Evolutionary conservation across 148 eudicot genomes (phyloP).

Genomic region (Rhododendron ovatum): DNA sequence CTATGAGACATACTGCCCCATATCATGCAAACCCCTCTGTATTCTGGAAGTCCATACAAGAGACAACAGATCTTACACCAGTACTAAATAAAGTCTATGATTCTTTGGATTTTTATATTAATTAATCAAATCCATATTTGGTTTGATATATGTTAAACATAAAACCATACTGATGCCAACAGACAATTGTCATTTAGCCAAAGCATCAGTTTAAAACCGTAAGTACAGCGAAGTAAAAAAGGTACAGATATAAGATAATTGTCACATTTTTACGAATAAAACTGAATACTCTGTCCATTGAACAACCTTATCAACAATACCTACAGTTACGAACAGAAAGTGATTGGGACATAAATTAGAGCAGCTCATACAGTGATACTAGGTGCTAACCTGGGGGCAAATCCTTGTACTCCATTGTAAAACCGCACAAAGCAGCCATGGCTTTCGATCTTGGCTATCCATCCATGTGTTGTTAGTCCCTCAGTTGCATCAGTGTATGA

Average conservation of each 20-base stretch:
- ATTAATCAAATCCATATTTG: background rate
- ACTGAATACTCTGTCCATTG: background rate
- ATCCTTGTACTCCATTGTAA: conserved; percentile 95
- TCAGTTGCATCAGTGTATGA: conserved; percentile 85
- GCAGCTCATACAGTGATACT: conserved; percentile 1
- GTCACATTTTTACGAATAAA: background rate
- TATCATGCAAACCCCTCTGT: background rate
- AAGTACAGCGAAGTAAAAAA: background rate
- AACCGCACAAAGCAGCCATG: conserved; percentile 87
- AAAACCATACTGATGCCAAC: background rate
- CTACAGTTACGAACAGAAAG: background rate
- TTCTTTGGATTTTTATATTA: background rate
- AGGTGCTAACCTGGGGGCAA: conserved; percentile 62
- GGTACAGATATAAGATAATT: background rate
- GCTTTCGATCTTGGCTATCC: conserved; percentile 86
- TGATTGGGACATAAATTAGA: background rate
- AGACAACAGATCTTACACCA: background rate
- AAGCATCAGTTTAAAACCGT: background rate
- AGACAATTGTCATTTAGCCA: background rate
- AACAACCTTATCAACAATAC: background rate
- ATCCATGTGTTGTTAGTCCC: conserved; percentile 85
- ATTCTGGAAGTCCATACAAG: background rate
- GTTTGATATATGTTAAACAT: background rate
- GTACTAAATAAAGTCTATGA: background rate
- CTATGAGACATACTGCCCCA: background rate